These are phyloP conservation scores for Metschnikowia bowlesiae DNA, from an alignment of 805 yeast genomes.

Conservation along the genomic window DNA sequence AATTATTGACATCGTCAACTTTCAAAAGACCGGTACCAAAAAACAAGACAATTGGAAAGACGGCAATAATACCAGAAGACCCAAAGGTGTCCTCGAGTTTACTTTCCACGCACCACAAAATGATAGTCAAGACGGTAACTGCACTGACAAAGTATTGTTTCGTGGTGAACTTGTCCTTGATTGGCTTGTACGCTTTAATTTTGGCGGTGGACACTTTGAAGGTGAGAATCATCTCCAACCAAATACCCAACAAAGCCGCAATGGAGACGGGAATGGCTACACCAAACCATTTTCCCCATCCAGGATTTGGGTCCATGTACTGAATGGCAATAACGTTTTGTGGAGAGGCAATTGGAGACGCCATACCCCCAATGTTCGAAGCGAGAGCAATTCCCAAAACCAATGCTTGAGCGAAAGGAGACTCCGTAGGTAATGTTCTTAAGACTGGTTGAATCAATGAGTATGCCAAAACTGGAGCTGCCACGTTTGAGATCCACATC, in stretches of 20 bases:
- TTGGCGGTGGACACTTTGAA: constrained; percentile 51
- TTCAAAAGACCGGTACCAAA: constrained; percentile 86
- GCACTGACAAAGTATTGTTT: constrained; percentile 71
- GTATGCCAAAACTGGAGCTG: constrained; percentile 91
- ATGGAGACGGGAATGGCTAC: constrained; percentile 77
- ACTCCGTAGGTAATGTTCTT: constrained; percentile 74
- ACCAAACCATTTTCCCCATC: constrained; percentile 93
- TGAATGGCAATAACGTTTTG: constrained; percentile 91
- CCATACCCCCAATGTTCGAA: constrained; percentile 93
- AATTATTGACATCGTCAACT: constrained; percentile 90
- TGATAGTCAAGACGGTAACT: constrained; percentile 69
- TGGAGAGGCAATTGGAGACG: constrained; percentile 95
- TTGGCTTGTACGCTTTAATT: constrained; percentile 57
- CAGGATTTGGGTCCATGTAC: constrained; percentile 70
- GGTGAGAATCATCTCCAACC: constrained; percentile 66
- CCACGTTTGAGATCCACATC: constrained; percentile 96
- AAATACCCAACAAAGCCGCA: constrained; percentile 59
- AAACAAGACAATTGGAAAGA: constrained; percentile 83
- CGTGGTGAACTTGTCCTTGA: constrained; percentile 61
- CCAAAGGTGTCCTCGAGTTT: constrained; percentile 72
- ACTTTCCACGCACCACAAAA: constrained; percentile 86
- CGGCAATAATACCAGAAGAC: constrained; percentile 94
- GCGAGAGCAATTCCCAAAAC: constrained; percentile 91
- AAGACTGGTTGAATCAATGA: constrained; percentile 88
- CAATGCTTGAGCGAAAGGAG: constrained; percentile 75